Percentiles rank a stretch among this genome's conserved stretches.
These are phyloP conservation scores for Hippophae gyantsensis DNA, from an alignment of 306 rosid species.

Conservation along the genomic window DNA sequence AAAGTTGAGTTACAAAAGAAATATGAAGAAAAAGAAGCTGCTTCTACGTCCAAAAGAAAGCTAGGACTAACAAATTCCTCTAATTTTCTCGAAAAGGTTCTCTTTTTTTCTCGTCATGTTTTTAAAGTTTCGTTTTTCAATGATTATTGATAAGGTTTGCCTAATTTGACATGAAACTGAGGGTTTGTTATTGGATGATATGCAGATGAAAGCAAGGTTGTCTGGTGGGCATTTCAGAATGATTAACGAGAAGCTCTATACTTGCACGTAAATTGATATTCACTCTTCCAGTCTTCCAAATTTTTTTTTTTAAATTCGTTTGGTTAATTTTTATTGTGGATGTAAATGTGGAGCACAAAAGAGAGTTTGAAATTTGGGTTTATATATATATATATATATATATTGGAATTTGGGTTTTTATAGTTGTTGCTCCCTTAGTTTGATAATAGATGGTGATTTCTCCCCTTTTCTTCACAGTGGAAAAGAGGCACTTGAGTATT, in stretches of 20 bases:
- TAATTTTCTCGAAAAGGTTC: constrained; percentile 56
- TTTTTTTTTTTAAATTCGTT: not conserved
- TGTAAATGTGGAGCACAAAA: not conserved
- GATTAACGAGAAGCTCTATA: constrained; percentile 94
- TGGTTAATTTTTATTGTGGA: not conserved
- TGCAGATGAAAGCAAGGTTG: constrained; percentile 77
- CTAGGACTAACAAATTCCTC: constrained; percentile 35
- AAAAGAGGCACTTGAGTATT: constrained; percentile 77
- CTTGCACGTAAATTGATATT: constrained; percentile 59
- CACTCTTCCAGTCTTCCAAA: not conserved
- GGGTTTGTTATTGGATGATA: constrained; percentile 1
- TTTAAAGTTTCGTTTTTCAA: not conserved
- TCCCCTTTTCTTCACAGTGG: constrained; percentile 40
- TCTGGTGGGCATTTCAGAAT: constrained; percentile 95
- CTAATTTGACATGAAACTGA: not conserved
- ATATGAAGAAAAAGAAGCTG: not conserved
- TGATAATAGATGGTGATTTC: not conserved
- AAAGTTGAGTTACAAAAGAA: not conserved
- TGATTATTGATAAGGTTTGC: not conserved
- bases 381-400: too few species aligned
- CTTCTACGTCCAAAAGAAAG: constrained; percentile 22
- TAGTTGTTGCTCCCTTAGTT: not conserved
- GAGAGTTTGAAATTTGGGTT: not conserved
- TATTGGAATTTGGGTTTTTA: not conserved
- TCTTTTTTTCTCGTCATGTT: not conserved